Base-by-base conservation (phyloP, 768 basidiomycete genomes). In the Collybiopsis confluens region DNA sequence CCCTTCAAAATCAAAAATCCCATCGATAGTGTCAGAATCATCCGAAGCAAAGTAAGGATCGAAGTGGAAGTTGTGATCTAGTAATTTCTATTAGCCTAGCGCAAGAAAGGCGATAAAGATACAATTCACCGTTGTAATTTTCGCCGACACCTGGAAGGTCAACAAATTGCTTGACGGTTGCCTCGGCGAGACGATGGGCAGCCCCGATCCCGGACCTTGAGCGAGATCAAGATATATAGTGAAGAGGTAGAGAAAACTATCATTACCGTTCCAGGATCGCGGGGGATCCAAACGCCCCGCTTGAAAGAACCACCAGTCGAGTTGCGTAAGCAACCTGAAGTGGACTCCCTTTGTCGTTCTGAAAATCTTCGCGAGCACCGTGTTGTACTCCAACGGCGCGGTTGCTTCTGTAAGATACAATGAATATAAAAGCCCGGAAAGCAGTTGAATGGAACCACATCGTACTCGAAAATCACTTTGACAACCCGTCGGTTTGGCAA, bases 61-160 rank as follows among this genome's bases (percentile, higher is more conserved):
- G 28, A 68, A 62, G 1, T 60, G 50, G 3, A 65, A 58, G 15
- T 64, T 64, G 51, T 72, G 36, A n/a, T 42, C 30, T 36, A n/a
- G 60, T 47, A 2, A 62, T 58, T 10, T 61, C 62, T 48, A 70
- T 30, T 36, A 21, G 26, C 27, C 15, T n/a, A n/a, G 33, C n/a
- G 6, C 15, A 30, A 41, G 7, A 20, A 27, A 23, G 16, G 24
- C 16, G 21, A 20, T 7, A 33, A 15, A n/a, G 11, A 24, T 28
- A 27, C 42, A 18, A 21, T 44, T n/a, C 15, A 64, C 66, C 69
- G 18, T 63, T 59, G 35, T 65, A 70, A 52, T 81, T 80, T 60
- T 75, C 73, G 3, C 83, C 81, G 2, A 85, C 81, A 26, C 75
- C 75, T 1, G 80, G 79, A 5, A 82, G 72, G 45, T 80, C 75